Evolutionary conservation across 345 rosid genomes (phyloP), one percentile per base, ranked within the genome.

Genomic region (Salix dunnii): DNA sequence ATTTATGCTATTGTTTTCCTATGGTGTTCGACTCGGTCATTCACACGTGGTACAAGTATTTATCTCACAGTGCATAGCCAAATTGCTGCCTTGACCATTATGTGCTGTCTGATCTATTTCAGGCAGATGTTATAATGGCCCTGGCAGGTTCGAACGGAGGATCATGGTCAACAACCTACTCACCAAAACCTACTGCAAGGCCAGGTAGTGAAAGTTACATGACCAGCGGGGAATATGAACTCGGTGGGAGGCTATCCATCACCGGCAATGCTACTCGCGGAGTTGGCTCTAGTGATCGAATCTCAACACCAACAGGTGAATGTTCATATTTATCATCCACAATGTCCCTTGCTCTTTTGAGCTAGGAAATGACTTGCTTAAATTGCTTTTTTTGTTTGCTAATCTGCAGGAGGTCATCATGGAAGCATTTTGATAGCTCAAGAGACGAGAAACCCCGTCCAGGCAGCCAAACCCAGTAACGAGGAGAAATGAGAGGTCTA

Each of bases 91-190:
- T 23, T 79, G 74, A 76, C 73, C 60, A 61, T 30, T 72, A 35
- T 71, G 70, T 77, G 76, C 77, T 68, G 64, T 67, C n/a, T 79
- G 74, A 71, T 73, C 61, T 65, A 70, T 80, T 81, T 82, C 92
- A 96, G 99, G 98, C 97, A 27, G 98, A 96, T 77, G 88, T 90
- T 76, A 96, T 96, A 82, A 91, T 96, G 99, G 91, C 97, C 30
- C 80, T 96, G 69, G 99, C 99, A 38, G 95, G 99, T 78, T 96
- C 98, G 74, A 96, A 89, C 63, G 98, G 98, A 68, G 95, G 91
- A 74, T 93, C 99, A 17, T 96, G 99, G 99, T 90, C 99, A 30
- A 96, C 99, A 4, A 84, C 84, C 12, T 88, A 83, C 90, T 89
- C 94, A 6, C 88, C 94, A 28, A 92, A 91, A 78, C 85, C 91